Percentiles rank a stretch among this genome's conserved stretches.
These are phyloP conservation scores for Aristolochia californica DNA, from an alignment of 164 flowering plant species.

Conservation along the genomic window DNA sequence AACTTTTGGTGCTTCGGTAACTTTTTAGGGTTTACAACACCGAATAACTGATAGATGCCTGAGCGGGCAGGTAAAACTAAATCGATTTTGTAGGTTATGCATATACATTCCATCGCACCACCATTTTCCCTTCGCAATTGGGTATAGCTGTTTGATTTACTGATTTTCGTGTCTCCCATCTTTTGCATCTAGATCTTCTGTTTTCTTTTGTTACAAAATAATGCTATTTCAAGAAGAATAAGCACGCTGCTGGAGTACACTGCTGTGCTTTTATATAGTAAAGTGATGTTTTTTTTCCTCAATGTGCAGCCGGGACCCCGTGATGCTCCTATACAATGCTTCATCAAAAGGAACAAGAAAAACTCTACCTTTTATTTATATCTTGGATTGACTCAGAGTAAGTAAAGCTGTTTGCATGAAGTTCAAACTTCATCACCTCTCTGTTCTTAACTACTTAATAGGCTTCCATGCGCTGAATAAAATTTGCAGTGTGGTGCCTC, in stretches of 20 bases:
- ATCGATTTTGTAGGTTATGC: too few relatives aligned
- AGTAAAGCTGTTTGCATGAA: slow-evolving; percentile 22
- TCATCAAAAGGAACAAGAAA: slow-evolving; percentile 58
- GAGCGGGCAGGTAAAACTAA: too few relatives aligned
- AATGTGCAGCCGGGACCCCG: slow-evolving; percentile 65
- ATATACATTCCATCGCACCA: too few relatives aligned
- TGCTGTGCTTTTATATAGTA: background rate
- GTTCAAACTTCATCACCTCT: background rate
- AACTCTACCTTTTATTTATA: slow-evolving; percentile 52
- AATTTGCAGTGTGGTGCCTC: too few relatives aligned
- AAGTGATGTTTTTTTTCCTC: slow-evolving; percentile 1
- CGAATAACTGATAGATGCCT: too few relatives aligned
- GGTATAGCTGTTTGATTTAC: background rate
- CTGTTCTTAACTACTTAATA: background rate
- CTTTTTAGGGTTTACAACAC: too few relatives aligned
- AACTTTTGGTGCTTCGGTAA: too few relatives aligned
- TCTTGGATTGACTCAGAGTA: slow-evolving; percentile 50
- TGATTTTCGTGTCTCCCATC: background rate
- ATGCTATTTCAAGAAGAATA: background rate
- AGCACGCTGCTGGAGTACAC: too few relatives aligned
- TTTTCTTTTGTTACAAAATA: background rate
- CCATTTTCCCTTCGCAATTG: too few relatives aligned
- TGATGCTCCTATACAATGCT: slow-evolving; percentile 46
- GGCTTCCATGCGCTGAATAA: too few relatives aligned
- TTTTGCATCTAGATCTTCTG: background rate